phyloP scores from a whole-genome alignment of 495 filamentous ascomycete species.

The Aspergillus kassunensis region DNA sequence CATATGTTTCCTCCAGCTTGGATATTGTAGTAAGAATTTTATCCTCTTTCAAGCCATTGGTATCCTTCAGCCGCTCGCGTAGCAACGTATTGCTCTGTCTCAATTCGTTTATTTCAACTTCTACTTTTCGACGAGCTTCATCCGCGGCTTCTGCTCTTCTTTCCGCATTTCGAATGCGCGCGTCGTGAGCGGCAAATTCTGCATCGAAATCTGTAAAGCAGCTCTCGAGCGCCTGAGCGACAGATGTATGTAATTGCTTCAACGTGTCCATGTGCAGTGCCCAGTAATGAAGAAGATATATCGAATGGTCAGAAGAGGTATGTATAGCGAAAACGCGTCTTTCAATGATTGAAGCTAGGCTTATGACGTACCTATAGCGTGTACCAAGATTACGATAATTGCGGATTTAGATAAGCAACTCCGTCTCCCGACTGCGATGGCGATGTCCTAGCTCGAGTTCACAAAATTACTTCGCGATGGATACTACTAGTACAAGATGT shows the following conservation, averaged over 20 bases:
- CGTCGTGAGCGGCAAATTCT: constrained; percentile 21
- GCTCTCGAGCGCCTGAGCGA: constrained; percentile 27
- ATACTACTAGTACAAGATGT: constrained; percentile 32
- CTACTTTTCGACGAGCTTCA: constrained; percentile 19
- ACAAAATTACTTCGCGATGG: background rate
- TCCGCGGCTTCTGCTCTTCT: constrained; percentile 18
- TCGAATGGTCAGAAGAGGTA: background rate
- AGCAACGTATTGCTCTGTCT: constrained; percentile 24
- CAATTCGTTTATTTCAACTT: constrained; percentile 21
- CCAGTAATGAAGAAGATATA: background rate
- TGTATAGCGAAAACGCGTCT: background rate
- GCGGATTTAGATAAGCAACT: constrained; percentile 10
- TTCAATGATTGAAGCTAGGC: background rate
- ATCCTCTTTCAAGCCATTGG: constrained; percentile 12
- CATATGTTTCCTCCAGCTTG: constrained; percentile 27
- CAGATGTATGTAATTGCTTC: constrained; percentile 32
- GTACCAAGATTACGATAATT: background rate
- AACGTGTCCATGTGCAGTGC: constrained; percentile 32
- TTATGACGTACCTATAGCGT: constrained; percentile 2
- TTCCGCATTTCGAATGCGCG: constrained; percentile 21
- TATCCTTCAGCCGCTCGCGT: constrained; percentile 21
- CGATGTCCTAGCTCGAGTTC: too few species aligned
- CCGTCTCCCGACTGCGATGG: background rate
- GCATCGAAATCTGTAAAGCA: constrained; percentile 29
- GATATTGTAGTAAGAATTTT: constrained; percentile 6